These are phyloP conservation scores for Thraustochytrium sp. DNA, from an alignment of 352 stramenopile species.

Conservation along the genomic window DNA sequence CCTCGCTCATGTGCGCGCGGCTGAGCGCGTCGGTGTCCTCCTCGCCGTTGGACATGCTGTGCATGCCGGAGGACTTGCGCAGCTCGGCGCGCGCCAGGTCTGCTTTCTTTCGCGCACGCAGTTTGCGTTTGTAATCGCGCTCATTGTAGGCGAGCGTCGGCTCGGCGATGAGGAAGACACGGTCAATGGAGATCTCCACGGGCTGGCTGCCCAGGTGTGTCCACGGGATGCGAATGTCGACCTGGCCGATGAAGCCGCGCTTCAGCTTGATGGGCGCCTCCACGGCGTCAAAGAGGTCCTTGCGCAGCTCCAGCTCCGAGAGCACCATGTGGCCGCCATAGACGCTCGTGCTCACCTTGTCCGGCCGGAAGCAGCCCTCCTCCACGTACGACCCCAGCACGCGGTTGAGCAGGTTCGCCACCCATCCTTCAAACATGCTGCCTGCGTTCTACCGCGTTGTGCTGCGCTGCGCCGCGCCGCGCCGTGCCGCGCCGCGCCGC, in stretches of 20 bases:
- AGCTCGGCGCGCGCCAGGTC: conserved; percentile 28
- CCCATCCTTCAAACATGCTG: conserved; percentile 38
- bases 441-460: too few species aligned
- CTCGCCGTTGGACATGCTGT: not conserved
- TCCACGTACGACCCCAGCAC: conserved; percentile 34
- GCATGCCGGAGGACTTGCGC: not conserved
- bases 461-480: too few species aligned
- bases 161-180: conserved; percentile 30
- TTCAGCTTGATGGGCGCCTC: conserved; percentile 13
- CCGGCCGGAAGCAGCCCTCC: conserved; percentile 15
- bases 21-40: not conserved
- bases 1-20: not conserved
- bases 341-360: conserved; percentile 24
- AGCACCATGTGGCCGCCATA: conserved; percentile 37
- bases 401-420: conserved; percentile 30
- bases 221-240: conserved; percentile 36
- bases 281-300: conserved; percentile 23
- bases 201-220: conserved; percentile 27
- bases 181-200: conserved; percentile 39
- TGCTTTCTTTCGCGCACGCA: conserved; percentile 14
- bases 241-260: conserved; percentile 29
- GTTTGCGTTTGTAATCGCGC: conserved; percentile 1
- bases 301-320: conserved; percentile 12
- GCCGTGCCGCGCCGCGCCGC: too few species aligned
- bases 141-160: conserved; percentile 14